phyloP scores from a whole-genome alignment of 768 basidiomycete species.

The Boletus speciosus region DNA sequence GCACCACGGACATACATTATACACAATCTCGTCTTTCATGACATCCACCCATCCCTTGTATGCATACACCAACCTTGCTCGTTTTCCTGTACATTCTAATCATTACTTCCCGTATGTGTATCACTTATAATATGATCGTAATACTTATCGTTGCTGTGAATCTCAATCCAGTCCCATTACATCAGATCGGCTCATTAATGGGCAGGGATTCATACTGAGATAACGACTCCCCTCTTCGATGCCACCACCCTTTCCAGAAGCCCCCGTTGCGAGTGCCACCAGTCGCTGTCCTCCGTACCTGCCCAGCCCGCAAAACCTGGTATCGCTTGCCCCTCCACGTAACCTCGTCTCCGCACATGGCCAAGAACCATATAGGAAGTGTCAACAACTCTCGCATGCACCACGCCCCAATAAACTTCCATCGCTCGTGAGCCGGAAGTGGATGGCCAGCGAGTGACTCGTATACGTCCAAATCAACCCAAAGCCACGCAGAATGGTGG shows the following conservation, averaged over 20 bases:
- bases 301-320: slow-evolving; percentile 69
- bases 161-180: slow-evolving; percentile 18
- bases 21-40: slow-evolving; percentile 18
- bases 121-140: slow-evolving; percentile 31
- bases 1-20: slow-evolving; percentile 23
- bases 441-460: slow-evolving; percentile 69
- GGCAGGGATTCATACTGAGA: slow-evolving; percentile 17
- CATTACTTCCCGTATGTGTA: slow-evolving; percentile 29
- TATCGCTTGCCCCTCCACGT: slow-evolving; percentile 86
- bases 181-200: slow-evolving; percentile 18
- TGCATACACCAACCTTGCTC: slow-evolving; percentile 27
- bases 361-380: slow-evolving; percentile 84
- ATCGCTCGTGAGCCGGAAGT: slow-evolving; percentile 44
- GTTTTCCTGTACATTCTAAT: slow-evolving; percentile 37
- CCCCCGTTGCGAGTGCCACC: slow-evolving; percentile 15
- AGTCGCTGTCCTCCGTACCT: slow-evolving; percentile 41
- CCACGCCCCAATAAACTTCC: slow-evolving; percentile 77
- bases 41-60: slow-evolving; percentile 27
- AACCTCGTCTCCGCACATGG: slow-evolving; percentile 78
- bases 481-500: slow-evolving; percentile 69
- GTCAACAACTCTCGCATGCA: slow-evolving; percentile 73
- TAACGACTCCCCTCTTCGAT: slow-evolving; percentile 7
- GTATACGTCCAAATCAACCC: slow-evolving; percentile 81
- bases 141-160: slow-evolving; percentile 30
- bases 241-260: slow-evolving; percentile 27